These are phyloP conservation scores for Rhododendron simsii DNA, from an alignment of 148 eudicot genomes.

Conservation along the genomic window DNA sequence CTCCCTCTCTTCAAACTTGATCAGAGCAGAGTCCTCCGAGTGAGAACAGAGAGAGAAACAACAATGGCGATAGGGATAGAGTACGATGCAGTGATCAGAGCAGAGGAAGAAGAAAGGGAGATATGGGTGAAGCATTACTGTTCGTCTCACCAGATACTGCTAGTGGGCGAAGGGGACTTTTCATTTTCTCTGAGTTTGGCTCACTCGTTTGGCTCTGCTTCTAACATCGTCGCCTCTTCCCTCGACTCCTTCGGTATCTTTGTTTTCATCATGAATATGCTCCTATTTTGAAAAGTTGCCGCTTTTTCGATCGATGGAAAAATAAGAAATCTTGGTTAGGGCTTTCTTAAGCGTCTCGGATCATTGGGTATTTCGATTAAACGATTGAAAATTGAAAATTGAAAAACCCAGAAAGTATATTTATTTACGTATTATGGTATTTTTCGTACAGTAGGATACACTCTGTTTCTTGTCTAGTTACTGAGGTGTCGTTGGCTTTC, in stretches of 20 bases:
- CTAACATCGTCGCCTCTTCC: constrained; percentile 35
- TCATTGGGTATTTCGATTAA: background rate
- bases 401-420: no score
- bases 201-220: constrained; percentile 25
- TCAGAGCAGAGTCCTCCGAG: background rate
- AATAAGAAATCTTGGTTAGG: background rate
- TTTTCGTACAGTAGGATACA: no score
- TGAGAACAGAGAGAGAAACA: background rate
- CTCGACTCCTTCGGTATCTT: constrained; percentile 27
- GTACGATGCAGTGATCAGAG: background rate
- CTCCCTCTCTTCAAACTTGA: background rate
- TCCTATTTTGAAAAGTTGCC: background rate
- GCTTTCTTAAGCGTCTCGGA: background rate
- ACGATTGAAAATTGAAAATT: no score
- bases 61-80: background rate
- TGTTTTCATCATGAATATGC: background rate
- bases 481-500: no score
- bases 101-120: constrained; percentile 16
- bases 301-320: background rate
- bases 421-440: no score
- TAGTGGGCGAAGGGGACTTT: constrained; percentile 54
- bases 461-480: no score
- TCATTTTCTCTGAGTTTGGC: constrained; percentile 40
- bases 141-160: constrained; percentile 35
- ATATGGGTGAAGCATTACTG: constrained; percentile 31